phyloP scores from a whole-genome alignment of 768 basidiomycete species.

The Leccinellum rugosiceps region DNA sequence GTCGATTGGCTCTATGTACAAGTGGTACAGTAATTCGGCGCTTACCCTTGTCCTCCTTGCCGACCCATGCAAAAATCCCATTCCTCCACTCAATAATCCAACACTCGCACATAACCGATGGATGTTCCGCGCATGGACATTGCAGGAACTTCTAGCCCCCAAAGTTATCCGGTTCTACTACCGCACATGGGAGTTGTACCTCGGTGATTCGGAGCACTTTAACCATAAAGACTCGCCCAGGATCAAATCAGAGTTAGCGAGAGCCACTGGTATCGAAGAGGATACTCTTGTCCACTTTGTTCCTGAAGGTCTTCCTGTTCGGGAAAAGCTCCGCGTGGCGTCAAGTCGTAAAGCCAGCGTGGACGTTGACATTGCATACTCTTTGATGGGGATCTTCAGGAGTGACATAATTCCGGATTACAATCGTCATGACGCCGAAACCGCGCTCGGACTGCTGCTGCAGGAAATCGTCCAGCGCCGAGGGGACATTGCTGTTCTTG shows the following conservation, averaged over 20 bases:
- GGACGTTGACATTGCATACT: constrained; percentile 9
- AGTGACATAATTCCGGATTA: constrained; percentile 9
- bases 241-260: not conserved
- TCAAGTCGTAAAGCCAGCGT: constrained; percentile 7
- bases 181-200: constrained; percentile 4
- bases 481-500: constrained; percentile 13
- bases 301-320: constrained; percentile 1
- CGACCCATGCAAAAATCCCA: not conserved
- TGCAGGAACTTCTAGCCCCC: constrained; percentile 13
- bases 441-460: constrained; percentile 11
- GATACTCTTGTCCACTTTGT: constrained; percentile 1
- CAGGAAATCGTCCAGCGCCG: constrained; percentile 12
- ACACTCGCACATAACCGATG: constrained; percentile 9
- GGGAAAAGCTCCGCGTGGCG: constrained; percentile 11
- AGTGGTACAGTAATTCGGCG: constrained; percentile 10
- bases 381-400: constrained; percentile 13
- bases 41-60: constrained; percentile 13
- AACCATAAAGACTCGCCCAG: constrained; percentile 7
- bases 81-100: not conserved
- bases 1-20: constrained; percentile 13
- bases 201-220: not conserved
- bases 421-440: not conserved
- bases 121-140: constrained; percentile 16
- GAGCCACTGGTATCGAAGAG: not conserved
- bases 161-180: constrained; percentile 13